Conservation (phyloP, 345 rosid genomes). For the Gossypium ekmanianum region DNA sequence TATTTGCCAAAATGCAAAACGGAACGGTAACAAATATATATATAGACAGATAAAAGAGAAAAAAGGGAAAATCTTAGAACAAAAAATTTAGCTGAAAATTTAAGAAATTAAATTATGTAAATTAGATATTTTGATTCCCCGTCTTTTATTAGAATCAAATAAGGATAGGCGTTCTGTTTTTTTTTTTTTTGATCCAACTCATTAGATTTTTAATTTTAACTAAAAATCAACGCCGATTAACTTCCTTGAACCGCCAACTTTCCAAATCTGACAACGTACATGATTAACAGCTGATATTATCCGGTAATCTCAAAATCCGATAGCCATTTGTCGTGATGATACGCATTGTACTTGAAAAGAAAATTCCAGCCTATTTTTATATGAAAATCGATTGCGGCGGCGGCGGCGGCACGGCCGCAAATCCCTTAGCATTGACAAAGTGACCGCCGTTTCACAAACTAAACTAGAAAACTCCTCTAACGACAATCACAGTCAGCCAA, state of each 20-base stretch:
- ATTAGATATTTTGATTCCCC: not conserved
- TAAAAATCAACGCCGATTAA: not conserved
- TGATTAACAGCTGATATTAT: not conserved
- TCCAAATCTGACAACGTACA: not conserved
- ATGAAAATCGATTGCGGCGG: not conserved
- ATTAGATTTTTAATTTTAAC: not conserved
- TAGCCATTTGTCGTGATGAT: not conserved
- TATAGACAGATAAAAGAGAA: not conserved
- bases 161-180: not conserved
- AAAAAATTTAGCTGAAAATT: not conserved
- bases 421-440: not conserved
- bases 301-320: not conserved
- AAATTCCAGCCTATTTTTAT: not conserved
- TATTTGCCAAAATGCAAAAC: not conserved
- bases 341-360: not conserved
- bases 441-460: not conserved
- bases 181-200: not conserved
- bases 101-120: not conserved
- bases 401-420: not conserved
- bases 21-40: not conserved
- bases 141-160: constrained; percentile 5
- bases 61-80: not conserved
- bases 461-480: not conserved
- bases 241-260: not conserved
- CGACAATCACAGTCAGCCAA: not conserved